Evolutionary conservation across 805 yeast genomes (phyloP).

Genomic region (Isabelozyma pseudorhagii): DNA sequence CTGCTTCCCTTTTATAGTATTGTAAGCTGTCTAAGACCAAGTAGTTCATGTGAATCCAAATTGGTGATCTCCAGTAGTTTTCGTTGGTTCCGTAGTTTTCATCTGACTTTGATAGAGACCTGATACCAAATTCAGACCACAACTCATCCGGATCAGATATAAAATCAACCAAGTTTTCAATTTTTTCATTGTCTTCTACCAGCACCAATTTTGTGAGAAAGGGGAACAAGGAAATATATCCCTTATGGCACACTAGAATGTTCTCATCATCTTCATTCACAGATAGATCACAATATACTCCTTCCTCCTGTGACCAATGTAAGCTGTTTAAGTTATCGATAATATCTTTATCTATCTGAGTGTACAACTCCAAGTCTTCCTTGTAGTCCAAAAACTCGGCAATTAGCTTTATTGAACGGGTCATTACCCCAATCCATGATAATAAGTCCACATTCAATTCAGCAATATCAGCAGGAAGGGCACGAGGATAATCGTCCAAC

Average conservation of each 20-base stretch:
- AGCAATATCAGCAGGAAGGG: constrained; percentile 74
- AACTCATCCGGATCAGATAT: constrained; percentile 69
- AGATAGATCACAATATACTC: constrained; percentile 79
- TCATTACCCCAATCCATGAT: constrained; percentile 93
- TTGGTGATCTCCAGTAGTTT: constrained; percentile 93
- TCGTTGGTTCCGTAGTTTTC: constrained; percentile 70
- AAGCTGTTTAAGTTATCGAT: constrained; percentile 61
- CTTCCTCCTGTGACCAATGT: constrained; percentile 74
- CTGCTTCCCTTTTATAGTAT: constrained; percentile 44
- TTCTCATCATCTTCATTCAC: constrained; percentile 70
- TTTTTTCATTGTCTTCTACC: constrained; percentile 40
- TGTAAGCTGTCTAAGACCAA: constrained; percentile 67
- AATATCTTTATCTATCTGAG: constrained; percentile 52
- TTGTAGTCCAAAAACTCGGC: constrained; percentile 58
- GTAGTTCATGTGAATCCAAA: constrained; percentile 92
- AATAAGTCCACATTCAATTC: constrained; percentile 88
- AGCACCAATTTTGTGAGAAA: constrained; percentile 66
- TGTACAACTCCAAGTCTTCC: constrained; percentile 58
- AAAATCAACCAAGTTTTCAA: constrained; percentile 51
- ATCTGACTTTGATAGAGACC: constrained; percentile 74
- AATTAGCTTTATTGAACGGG: constrained; percentile 72
- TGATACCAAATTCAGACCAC: constrained; percentile 76
- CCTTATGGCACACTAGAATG: constrained; percentile 76
- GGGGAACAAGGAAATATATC: constrained; percentile 85
- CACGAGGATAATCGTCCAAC: constrained; percentile 92